phyloP scores from a whole-genome alignment of 768 basidiomycete genomes.

The Obba rivulosa region DNA sequence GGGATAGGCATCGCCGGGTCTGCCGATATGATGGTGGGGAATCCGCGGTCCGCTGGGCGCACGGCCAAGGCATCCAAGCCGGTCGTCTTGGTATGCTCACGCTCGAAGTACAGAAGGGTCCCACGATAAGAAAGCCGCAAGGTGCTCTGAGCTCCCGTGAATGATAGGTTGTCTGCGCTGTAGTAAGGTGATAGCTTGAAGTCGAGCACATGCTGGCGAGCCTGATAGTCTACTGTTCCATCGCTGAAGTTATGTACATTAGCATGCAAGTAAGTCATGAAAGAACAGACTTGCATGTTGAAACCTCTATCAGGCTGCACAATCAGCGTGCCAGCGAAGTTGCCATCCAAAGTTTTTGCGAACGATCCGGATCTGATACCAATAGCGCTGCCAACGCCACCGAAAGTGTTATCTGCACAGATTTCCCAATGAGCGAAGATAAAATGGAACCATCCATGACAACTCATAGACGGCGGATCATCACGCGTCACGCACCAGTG shows the following conservation, averaged over 20 bases:
- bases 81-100: constrained; percentile 39
- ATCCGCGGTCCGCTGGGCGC: constrained; percentile 31
- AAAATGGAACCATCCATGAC: too few species aligned
- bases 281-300: too few species aligned
- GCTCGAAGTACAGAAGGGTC: constrained; percentile 47
- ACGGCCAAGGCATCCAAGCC: constrained; percentile 51
- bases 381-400: too few species aligned
- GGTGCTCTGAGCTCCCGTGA: constrained; percentile 45
- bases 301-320: too few species aligned
- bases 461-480: too few species aligned
- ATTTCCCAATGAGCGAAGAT: too few species aligned
- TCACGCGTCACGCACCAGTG: too few species aligned
- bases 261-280: background rate
- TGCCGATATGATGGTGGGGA: constrained; percentile 19
- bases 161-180: constrained; percentile 37
- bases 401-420: too few species aligned
- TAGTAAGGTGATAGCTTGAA: constrained; percentile 58
- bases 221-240: constrained; percentile 54
- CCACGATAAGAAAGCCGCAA: constrained; percentile 44
- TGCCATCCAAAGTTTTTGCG: too few species aligned
- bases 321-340: too few species aligned
- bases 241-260: constrained; percentile 28
- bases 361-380: too few species aligned
- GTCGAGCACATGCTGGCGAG: constrained; percentile 55
- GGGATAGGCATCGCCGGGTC: constrained; percentile 44